Evolutionary conservation across 2,329 filamentous ascomycete species (phyloP), one percentile per base, ranked within the genome.

Genomic region (Diaporthe caulivora): DNA sequence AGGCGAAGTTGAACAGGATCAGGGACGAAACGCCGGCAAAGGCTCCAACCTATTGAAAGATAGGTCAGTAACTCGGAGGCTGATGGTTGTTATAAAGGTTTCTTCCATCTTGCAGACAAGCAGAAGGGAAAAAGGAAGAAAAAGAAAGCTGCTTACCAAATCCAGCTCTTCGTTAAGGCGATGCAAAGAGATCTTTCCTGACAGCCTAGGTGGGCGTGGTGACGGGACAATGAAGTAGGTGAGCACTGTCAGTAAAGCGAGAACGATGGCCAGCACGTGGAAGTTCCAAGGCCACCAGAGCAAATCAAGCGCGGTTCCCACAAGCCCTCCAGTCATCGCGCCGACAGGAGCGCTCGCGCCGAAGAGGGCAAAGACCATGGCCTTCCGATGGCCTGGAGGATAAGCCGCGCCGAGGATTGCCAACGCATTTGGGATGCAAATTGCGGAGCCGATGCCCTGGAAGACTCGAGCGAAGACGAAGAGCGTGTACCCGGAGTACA

Each of bases 1-100:
- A 91, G 1, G 89, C 87, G 70, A 91, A 86, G 78, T 91, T 91
- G 78, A 91, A 81, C 5, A 91, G 80, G 1, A 90, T 82, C 47
- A 91, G 81, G 1, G 83, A 86, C 0, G 83, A 81, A 31, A 91
- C 83, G 2, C 89, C 89, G 1, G 75, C 58, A 2, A 76, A 18
- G 2, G 76, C 76, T n/a, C 80, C 80, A 7, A 76, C 44, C 62
- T 65, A 18, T 34, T n/a, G 9, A 62, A 1, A 0, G 7, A 11
- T 1, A 11, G 15, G 13, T 65, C 17, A 51, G 62, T 3, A 51
- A 26, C 11, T 24, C n/a, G 13, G 18, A 6, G 4, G 24, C 10
- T 21, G 42, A 9, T 49, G 8, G 47, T 7, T n/a, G 11, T 21
- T 31, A n/a, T 8, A 17, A 1, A 21, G 29, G 53, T 9, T 18